Evolutionary conservation across 345 rosid genomes (phyloP).

Genomic region (Turnera subulata): DNA sequence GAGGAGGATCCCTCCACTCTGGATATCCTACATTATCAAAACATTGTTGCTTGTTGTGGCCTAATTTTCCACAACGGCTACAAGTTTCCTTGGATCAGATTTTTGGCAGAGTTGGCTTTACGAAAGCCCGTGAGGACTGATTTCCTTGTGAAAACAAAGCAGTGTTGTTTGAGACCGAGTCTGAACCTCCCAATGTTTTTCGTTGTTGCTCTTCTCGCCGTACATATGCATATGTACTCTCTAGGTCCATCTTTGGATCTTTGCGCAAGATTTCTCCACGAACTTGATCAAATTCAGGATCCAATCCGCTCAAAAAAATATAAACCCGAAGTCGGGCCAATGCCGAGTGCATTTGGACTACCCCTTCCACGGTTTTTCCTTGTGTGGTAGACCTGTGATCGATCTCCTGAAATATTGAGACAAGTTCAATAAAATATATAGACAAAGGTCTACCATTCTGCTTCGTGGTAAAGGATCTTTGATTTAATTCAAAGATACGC

Average conservation of each 20-base stretch:
- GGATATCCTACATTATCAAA: too few species aligned
- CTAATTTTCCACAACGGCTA: too few species aligned
- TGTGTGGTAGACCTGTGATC: not conserved
- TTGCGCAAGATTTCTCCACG: not conserved
- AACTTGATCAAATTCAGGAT: not conserved
- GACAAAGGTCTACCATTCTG: slow-evolving; percentile 5
- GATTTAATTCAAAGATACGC: too few species aligned
- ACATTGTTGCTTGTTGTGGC: too few species aligned
- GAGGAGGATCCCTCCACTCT: too few species aligned
- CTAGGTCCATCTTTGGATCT: not conserved
- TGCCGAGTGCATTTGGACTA: too few species aligned
- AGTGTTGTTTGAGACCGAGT: not conserved
- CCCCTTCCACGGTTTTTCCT: not conserved
- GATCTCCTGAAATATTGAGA: not conserved
- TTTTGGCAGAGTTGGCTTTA: too few species aligned
- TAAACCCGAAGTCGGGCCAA: slow-evolving; percentile 9
- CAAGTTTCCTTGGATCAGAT: too few species aligned
- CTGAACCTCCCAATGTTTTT: not conserved
- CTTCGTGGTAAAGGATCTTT: not conserved
- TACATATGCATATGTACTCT: slow-evolving; percentile 2
- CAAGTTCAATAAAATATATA: not conserved
- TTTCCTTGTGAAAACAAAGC: not conserved
- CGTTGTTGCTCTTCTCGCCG: not conserved
- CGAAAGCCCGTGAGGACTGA: too few species aligned
- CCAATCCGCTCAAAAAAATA: not conserved